These are phyloP conservation scores for Elsinoe australis DNA, from an alignment of 2,329 filamentous ascomycete genomes.

Conservation along the genomic window DNA sequence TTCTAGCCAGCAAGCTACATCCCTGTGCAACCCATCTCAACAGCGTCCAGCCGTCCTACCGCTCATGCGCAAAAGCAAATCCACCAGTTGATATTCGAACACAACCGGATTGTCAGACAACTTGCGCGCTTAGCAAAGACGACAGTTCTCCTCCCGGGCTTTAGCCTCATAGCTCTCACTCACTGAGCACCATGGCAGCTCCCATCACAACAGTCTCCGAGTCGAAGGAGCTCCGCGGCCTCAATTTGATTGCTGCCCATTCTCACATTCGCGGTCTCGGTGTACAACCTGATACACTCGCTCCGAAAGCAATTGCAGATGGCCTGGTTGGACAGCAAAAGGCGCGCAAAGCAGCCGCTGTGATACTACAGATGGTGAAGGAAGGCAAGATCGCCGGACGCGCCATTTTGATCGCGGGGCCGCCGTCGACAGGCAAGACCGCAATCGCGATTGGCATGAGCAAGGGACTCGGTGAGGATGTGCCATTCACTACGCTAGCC, in stretches of 20 bases:
- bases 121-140: too few species aligned
- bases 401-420: slow-evolving; percentile 88
- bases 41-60: too few species aligned
- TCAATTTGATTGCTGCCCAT: slow-evolving; percentile 96
- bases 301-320: slow-evolving; percentile 77
- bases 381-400: slow-evolving; percentile 96
- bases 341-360: slow-evolving; percentile 88
- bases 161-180: too few species aligned
- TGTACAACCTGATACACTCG: slow-evolving; percentile 83
- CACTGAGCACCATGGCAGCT: slow-evolving; percentile 21
- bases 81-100: too few species aligned
- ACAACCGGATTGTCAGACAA: too few species aligned
- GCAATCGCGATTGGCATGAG: slow-evolving; percentile 99
- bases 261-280: slow-evolving; percentile 95
- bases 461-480: slow-evolving; percentile 86
- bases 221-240: slow-evolving; percentile 87
- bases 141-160: too few species aligned
- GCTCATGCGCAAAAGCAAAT: background rate
- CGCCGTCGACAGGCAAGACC: slow-evolving; percentile 95
- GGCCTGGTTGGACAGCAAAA: slow-evolving; percentile 94
- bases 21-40: background rate
- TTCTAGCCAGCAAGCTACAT: slow-evolving; percentile 3
- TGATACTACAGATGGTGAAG: slow-evolving; percentile 98
- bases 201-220: slow-evolving; percentile 77
- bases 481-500: slow-evolving; percentile 92